These are phyloP conservation scores for Fraxinus pennsylvanica DNA, from an alignment of 257 asterid genomes.

Conservation along the genomic window DNA sequence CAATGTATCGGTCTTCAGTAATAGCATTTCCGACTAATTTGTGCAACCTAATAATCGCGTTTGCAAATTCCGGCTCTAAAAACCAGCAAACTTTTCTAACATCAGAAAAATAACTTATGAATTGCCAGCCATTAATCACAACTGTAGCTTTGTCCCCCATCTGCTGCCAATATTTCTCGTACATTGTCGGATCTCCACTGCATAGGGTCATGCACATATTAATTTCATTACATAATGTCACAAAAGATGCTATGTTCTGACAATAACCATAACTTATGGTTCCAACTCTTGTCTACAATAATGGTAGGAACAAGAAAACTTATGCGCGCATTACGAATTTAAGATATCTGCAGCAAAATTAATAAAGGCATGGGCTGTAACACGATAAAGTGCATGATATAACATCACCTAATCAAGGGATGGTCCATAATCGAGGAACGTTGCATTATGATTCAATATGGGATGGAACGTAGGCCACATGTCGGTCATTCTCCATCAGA, in stretches of 20 bases:
- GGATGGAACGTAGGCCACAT: slow-evolving; percentile 46
- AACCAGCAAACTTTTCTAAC: slow-evolving; percentile 76
- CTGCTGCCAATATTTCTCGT: slow-evolving; percentile 74
- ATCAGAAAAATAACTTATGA: slow-evolving; percentile 86
- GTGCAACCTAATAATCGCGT: slow-evolving; percentile 64
- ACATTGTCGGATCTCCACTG: slow-evolving; percentile 98
- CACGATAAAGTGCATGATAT: slow-evolving; percentile 29
- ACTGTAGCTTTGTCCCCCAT: slow-evolving; percentile 67
- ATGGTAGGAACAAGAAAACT: background rate
- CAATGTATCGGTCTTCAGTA: slow-evolving; percentile 69
- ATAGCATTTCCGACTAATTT: slow-evolving; percentile 75
- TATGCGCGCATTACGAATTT: background rate
- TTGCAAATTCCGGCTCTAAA: slow-evolving; percentile 69
- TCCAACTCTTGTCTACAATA: background rate
- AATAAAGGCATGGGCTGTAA: slow-evolving; percentile 3
- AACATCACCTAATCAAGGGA: slow-evolving; percentile 43
- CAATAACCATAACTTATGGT: background rate
- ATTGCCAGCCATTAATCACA: slow-evolving; percentile 84
- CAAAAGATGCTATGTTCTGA: background rate
- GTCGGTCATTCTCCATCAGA: slow-evolving; percentile 46
- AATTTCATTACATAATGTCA: background rate
- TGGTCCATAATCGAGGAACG: slow-evolving; percentile 51
- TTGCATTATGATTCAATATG: slow-evolving; percentile 43
- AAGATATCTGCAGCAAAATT: background rate
- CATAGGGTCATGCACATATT: slow-evolving; percentile 6